Evolutionary conservation across 768 basidiomycete species (phyloP).

Genomic region (Lentinula boryana): DNA sequence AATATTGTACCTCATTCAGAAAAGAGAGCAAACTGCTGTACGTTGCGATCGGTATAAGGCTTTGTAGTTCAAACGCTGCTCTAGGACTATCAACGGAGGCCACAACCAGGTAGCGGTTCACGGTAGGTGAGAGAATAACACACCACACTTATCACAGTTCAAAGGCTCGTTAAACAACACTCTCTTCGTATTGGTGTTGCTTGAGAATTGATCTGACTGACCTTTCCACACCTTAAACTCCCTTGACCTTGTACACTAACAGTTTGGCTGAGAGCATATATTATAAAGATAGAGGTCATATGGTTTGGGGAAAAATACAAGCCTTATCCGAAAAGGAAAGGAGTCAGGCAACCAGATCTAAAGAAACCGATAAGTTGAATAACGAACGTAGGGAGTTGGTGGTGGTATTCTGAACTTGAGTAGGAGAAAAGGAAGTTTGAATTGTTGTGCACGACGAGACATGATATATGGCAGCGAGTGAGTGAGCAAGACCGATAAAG

Average conservation of each 20-base stretch:
- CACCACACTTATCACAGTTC: not conserved
- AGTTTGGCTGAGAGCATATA: not conserved
- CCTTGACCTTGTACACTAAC: too few relatives aligned
- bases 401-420: not conserved
- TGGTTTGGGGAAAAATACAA: constrained; percentile 1
- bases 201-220: not conserved
- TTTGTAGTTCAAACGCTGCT: too few relatives aligned
- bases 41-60: too few relatives aligned
- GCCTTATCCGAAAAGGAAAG: not conserved
- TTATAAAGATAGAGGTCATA: not conserved
- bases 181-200: too few relatives aligned
- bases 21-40: too few relatives aligned
- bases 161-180: not conserved
- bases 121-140: not conserved
- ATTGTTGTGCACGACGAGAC: not conserved
- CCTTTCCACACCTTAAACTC: not conserved
- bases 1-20: too few relatives aligned
- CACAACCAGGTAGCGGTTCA: not conserved
- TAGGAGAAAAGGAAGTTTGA: not conserved
- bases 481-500: not conserved
- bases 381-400: not conserved
- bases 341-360: not conserved
- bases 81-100: too few relatives aligned
- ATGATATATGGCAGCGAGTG: not conserved
- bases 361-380: not conserved